phyloP scores from a whole-genome alignment of 441 rosid genomes.

The Hura crepitans region DNA sequence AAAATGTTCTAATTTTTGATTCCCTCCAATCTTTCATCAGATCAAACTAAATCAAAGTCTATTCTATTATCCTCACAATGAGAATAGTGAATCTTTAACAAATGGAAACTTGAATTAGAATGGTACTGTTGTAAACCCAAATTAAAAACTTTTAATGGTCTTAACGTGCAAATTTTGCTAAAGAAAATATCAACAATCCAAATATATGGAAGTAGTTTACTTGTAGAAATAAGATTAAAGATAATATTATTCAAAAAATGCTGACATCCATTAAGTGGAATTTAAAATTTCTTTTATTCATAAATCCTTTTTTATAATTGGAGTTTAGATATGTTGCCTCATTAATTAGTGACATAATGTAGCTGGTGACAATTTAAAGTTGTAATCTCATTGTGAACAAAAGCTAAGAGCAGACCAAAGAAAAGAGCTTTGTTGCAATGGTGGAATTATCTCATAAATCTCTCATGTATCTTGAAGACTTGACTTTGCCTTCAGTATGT shows the following conservation, averaged over 20 bases:
- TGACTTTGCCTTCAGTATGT: slow-evolving; percentile 48
- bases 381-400: not conserved
- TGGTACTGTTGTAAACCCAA: no score
- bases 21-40: not conserved
- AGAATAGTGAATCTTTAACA: no score
- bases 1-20: not conserved
- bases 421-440: slow-evolving; percentile 20
- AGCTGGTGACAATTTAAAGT: not conserved
- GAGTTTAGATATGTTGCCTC: not conserved
- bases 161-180: slow-evolving; percentile 17
- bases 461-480: slow-evolving; percentile 48
- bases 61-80: no score
- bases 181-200: not conserved
- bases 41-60: no score
- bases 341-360: not conserved
- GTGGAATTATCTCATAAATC: slow-evolving; percentile 26
- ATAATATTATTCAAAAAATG: slow-evolving; percentile 6
- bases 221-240: not conserved
- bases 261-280: slow-evolving; percentile 20
- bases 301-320: not conserved
- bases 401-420: not conserved
- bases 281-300: slow-evolving; percentile 1
- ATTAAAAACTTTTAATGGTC: slow-evolving; percentile 27
- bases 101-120: no score
- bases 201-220: slow-evolving; percentile 11